Conservation (phyloP, 169 alveolate genomes). For the Plasmodium coatneyi region DNA sequence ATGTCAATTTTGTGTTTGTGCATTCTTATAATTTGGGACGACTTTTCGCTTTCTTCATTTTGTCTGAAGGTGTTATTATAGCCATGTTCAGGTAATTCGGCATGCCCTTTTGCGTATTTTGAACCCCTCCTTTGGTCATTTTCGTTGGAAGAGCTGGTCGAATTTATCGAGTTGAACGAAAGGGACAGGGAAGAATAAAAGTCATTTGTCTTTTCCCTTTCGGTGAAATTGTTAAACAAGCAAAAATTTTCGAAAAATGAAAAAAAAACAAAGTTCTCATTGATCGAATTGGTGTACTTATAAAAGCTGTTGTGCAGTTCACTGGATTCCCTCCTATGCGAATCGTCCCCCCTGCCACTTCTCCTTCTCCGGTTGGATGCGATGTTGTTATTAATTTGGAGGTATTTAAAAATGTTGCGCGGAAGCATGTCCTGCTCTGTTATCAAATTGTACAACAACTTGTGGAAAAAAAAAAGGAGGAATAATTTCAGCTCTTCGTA, state of each 20-base stretch:
- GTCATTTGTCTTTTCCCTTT: conserved; percentile 11
- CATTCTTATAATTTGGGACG: conserved; percentile 64
- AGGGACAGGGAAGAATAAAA: conserved; percentile 41
- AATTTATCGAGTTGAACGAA: conserved; percentile 37
- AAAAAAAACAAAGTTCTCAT: conserved; percentile 31
- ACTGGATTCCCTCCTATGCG: conserved; percentile 12
- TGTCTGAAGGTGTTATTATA: neutral
- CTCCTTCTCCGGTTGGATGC: conserved; percentile 38
- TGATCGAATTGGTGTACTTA: conserved; percentile 55
- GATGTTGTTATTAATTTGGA: conserved; percentile 60
- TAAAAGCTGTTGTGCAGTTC: conserved; percentile 43
- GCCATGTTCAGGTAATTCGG: neutral
- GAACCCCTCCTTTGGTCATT: neutral
- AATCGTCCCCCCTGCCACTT: neutral
- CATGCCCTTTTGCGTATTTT: neutral
- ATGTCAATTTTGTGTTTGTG: conserved; percentile 58
- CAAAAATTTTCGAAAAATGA: conserved; percentile 66
- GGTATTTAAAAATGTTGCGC: conserved; percentile 58
- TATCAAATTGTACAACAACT: conserved; percentile 63
- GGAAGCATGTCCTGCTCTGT: conserved; percentile 54
- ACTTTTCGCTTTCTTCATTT: conserved; percentile 14
- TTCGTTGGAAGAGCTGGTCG: conserved; percentile 5
- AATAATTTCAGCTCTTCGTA: conserved; percentile 74
- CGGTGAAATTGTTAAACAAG: conserved; percentile 28
- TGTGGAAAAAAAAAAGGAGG: conserved; percentile 44